These are phyloP conservation scores for Anacardium occidentale DNA, from an alignment of 345 rosid genomes.

Conservation along the genomic window DNA sequence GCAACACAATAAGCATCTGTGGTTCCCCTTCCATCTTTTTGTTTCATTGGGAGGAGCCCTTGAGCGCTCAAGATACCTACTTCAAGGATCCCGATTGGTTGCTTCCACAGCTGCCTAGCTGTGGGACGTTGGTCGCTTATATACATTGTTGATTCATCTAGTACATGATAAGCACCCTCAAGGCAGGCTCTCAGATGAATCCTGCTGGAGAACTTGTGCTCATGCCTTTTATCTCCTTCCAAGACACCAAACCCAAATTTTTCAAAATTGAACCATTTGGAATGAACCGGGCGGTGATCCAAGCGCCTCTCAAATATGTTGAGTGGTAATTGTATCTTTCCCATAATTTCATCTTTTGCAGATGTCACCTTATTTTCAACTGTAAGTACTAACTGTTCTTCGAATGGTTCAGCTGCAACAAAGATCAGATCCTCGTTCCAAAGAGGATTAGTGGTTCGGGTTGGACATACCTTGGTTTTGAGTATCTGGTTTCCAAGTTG, in stretches of 20 bases:
- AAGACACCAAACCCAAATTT: constrained; percentile 73
- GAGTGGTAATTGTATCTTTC: constrained; percentile 60
- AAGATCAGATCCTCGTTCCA: constrained; percentile 94
- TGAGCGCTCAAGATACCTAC: constrained; percentile 83
- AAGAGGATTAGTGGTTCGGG: constrained; percentile 54
- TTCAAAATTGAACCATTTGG: constrained; percentile 86
- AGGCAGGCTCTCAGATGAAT: constrained; percentile 74
- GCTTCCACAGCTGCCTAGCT: constrained; percentile 84
- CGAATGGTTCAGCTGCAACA: constrained; percentile 95
- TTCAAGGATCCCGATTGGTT: constrained; percentile 80
- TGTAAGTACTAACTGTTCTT: constrained; percentile 62
- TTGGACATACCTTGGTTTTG: constrained; percentile 64
- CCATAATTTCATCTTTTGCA: constrained; percentile 73
- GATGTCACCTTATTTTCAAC: constrained; percentile 59
- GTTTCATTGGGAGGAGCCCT: constrained; percentile 75
- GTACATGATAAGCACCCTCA: constrained; percentile 93
- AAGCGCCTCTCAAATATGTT: constrained; percentile 61
- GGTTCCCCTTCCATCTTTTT: constrained; percentile 54
- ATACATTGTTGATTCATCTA: constrained; percentile 87
- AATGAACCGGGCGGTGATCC: constrained; percentile 75
- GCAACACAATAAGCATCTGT: constrained; percentile 88
- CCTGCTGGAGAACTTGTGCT: constrained; percentile 74
- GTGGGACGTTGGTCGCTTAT: constrained; percentile 84
- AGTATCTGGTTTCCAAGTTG: constrained; percentile 78
- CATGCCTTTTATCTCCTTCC: constrained; percentile 83